Evolutionary conservation across 495 filamentous ascomycete species (phyloP).

Genomic region (Lasiosphaeria ovina): DNA sequence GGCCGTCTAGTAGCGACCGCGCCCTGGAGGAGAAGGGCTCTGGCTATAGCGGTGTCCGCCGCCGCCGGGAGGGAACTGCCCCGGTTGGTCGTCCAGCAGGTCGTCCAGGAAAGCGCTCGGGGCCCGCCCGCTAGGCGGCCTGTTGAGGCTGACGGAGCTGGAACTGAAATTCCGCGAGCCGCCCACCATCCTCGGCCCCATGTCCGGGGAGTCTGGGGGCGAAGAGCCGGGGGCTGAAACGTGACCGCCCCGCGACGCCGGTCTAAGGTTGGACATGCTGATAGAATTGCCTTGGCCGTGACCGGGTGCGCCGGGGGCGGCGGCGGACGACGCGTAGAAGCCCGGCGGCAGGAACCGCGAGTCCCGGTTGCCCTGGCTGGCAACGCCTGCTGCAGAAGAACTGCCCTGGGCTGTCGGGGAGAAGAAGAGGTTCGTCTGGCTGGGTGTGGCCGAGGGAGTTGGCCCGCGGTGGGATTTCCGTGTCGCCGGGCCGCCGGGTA

Average conservation of each 20-base stretch:
- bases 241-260: slow-evolving; percentile 47
- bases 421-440: slow-evolving; percentile 76
- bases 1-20: not conserved
- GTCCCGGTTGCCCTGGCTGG: slow-evolving; percentile 52
- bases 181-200: slow-evolving; percentile 20
- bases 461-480: slow-evolving; percentile 41
- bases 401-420: slow-evolving; percentile 75
- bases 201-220: slow-evolving; percentile 67
- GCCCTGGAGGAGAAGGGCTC: slow-evolving; percentile 10
- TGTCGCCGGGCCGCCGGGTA: slow-evolving; percentile 37
- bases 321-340: slow-evolving; percentile 73
- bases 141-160: slow-evolving; percentile 66
- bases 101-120: slow-evolving; percentile 94
- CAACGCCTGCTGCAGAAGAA: slow-evolving; percentile 28
- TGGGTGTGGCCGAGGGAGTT: slow-evolving; percentile 45
- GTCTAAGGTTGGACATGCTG: slow-evolving; percentile 55
- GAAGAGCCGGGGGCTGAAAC: slow-evolving; percentile 9
- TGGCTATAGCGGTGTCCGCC: slow-evolving; percentile 13
- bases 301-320: slow-evolving; percentile 14
- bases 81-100: slow-evolving; percentile 62
- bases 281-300: slow-evolving; percentile 49
- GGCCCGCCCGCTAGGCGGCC: slow-evolving; percentile 67
- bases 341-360: slow-evolving; percentile 83
- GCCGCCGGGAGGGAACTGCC: slow-evolving; percentile 2
- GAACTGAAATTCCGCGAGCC: slow-evolving; percentile 50